Evolutionary conservation across 2,329 filamentous ascomycete species (phyloP).

Genomic region (Seiridium cupressi): DNA sequence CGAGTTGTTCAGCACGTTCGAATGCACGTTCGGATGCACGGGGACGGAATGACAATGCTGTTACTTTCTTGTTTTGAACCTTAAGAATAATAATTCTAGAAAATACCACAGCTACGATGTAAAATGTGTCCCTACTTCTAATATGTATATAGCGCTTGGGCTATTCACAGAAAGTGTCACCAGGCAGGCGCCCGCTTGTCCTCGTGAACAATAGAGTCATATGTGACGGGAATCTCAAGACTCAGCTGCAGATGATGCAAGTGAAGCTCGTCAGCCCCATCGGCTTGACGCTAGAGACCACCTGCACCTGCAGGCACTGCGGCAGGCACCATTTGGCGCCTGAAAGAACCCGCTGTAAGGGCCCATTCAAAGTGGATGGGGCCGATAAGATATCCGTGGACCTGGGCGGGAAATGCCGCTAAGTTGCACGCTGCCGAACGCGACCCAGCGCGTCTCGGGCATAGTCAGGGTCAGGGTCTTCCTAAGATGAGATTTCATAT

Average conservation of each 20-base stretch:
- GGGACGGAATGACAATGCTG: no score
- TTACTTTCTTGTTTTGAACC: no score
- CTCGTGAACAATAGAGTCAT: conserved; percentile 6
- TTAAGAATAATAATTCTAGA: no score
- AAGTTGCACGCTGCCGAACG: no score
- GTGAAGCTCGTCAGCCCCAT: conserved; percentile 1
- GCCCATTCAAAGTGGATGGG: no score
- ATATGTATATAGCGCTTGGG: not conserved
- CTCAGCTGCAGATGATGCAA: conserved; percentile 7
- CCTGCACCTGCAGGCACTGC: not conserved
- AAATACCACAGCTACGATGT: not conserved
- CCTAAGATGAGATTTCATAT: no score
- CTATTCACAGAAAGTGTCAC: not conserved
- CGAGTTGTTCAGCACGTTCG: no score
- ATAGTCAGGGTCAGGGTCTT: no score
- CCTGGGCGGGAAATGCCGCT: no score
- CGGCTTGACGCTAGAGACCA: not conserved
- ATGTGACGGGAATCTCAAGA: not conserved
- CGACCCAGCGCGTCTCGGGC: no score
- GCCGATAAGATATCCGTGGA: no score
- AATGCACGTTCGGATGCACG: no score
- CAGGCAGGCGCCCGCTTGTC: not conserved
- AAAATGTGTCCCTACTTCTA: not conserved
- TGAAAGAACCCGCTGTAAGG: not conserved
- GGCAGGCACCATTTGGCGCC: not conserved